Percentiles rank a stretch among this genome's conserved stretches.
Evolutionary conservation across 2,329 filamentous ascomycete species (phyloP).

Genomic region (Diaporthe aspalathi): DNA sequence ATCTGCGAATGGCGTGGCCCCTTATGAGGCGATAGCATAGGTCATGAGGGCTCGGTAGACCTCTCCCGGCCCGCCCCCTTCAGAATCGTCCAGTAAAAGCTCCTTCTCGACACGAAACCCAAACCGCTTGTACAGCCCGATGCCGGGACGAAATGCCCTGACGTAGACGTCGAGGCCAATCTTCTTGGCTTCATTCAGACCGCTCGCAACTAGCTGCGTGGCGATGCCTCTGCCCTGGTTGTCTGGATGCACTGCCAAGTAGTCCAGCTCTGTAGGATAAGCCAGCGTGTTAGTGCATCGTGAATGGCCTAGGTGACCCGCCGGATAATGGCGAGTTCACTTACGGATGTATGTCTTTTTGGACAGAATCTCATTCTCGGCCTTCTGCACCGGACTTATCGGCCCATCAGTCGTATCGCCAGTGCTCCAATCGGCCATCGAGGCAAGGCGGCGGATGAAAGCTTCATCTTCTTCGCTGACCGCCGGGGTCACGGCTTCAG

Average conservation of each 20-base stretch:
- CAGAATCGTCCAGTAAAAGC: constrained; percentile 22
- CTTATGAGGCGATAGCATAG: constrained; percentile 19
- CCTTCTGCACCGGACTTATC: constrained; percentile 34
- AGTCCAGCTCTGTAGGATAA: constrained; percentile 42
- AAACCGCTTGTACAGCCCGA: constrained; percentile 24
- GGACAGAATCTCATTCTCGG: constrained; percentile 34
- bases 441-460: constrained; percentile 28
- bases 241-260: constrained; percentile 43
- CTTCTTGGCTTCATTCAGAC: constrained; percentile 41
- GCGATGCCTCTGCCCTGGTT: constrained; percentile 42
- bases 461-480: constrained; percentile 38
- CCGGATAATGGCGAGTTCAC: background rate
- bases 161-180: constrained; percentile 44
- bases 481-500: constrained; percentile 39
- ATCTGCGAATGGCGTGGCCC: background rate
- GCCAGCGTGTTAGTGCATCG: constrained; percentile 11
- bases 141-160: constrained; percentile 37
- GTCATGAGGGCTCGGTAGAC: constrained; percentile 29
- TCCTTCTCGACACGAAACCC: constrained; percentile 30
- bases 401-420: constrained; percentile 26
- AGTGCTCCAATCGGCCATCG: constrained; percentile 35
- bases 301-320: background rate
- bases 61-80: constrained; percentile 21
- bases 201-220: constrained; percentile 41
- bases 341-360: constrained; percentile 40